These are phyloP conservation scores for Nicotiana obtusifolia DNA, from an alignment of 257 asterid genomes.

Conservation along the genomic window DNA sequence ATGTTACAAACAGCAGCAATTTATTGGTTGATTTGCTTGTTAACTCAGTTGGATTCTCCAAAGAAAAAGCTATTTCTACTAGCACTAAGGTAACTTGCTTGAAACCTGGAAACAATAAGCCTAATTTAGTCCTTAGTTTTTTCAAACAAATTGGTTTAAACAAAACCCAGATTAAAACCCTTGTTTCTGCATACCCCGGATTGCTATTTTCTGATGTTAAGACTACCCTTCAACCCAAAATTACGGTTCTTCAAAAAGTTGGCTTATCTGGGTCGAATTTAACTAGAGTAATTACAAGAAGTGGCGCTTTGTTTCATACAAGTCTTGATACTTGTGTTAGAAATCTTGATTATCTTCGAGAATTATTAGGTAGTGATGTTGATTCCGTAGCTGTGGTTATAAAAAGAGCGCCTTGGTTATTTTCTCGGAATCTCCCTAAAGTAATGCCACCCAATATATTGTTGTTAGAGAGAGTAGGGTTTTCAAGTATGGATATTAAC, in stretches of 20 bases:
- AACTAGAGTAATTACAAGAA: not conserved
- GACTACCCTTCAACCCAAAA: slow-evolving; percentile 21
- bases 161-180: slow-evolving; percentile 16
- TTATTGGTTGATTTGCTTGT: slow-evolving; percentile 13
- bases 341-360: slow-evolving; percentile 8
- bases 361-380: slow-evolving; percentile 17
- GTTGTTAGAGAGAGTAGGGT: slow-evolving; percentile 9
- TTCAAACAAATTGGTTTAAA: slow-evolving; percentile 17
- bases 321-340: slow-evolving; percentile 2
- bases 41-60: slow-evolving; percentile 15
- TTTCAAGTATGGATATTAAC: not conserved
- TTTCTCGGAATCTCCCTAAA: not conserved
- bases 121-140: slow-evolving; percentile 14
- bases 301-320: not conserved
- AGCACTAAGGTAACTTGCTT: not conserved
- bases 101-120: not conserved
- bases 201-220: slow-evolving; percentile 11
- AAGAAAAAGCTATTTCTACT: slow-evolving; percentile 16
- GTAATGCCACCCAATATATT: not conserved
- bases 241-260: slow-evolving; percentile 8
- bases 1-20: not conserved
- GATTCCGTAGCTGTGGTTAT: not conserved
- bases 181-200: not conserved
- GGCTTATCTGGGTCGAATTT: slow-evolving; percentile 21
- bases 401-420: slow-evolving; percentile 3